phyloP scores from a whole-genome alignment of 768 basidiomycete species.

The Thelephora aurantiotincta region DNA sequence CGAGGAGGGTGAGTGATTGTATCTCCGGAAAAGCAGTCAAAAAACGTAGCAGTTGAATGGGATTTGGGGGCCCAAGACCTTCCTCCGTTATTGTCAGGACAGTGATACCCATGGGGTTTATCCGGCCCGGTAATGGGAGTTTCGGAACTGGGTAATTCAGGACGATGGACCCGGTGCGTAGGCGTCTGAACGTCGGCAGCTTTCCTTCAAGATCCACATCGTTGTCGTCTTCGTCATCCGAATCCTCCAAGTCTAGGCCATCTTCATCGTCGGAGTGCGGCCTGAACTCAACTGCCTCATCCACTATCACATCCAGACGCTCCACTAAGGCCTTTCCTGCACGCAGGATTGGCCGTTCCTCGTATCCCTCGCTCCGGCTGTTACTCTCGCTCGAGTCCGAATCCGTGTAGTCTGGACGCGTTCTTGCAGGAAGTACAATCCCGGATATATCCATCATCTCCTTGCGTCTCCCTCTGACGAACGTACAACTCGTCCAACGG shows the following conservation, averaged over 20 bases:
- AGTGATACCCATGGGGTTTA: slow-evolving; percentile 40
- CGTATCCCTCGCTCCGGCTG: no score
- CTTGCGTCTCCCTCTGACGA: slow-evolving; percentile 22
- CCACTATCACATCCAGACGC: not conserved
- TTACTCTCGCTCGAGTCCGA: no score
- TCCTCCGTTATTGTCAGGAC: slow-evolving; percentile 43
- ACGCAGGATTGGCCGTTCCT: no score
- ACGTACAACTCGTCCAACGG: slow-evolving; percentile 41
- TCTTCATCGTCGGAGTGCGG: slow-evolving; percentile 6
- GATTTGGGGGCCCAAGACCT: slow-evolving; percentile 24
- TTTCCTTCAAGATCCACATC: slow-evolving; percentile 6
- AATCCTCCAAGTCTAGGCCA: slow-evolving; percentile 4
- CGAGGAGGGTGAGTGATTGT: slow-evolving; percentile 41
- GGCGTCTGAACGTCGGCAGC: slow-evolving; percentile 8
- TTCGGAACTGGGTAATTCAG: slow-evolving; percentile 35
- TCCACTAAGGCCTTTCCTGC: not conserved
- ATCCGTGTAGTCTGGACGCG: no score
- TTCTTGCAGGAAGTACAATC: not conserved
- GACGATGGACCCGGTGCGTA: slow-evolving; percentile 13
- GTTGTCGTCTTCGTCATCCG: slow-evolving; percentile 5
- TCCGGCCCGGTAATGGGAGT: slow-evolving; percentile 31
- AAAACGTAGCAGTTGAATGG: slow-evolving; percentile 42
- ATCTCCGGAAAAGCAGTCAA: slow-evolving; percentile 47
- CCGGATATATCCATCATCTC: slow-evolving; percentile 10
- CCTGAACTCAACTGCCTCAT: slow-evolving; percentile 1